Percentiles rank a stretch among this genome's conserved stretches.
These are phyloP conservation scores for Backusella luteola DNA, from an alignment of 192 early-diverging fungal genomes.

Conservation along the genomic window DNA sequence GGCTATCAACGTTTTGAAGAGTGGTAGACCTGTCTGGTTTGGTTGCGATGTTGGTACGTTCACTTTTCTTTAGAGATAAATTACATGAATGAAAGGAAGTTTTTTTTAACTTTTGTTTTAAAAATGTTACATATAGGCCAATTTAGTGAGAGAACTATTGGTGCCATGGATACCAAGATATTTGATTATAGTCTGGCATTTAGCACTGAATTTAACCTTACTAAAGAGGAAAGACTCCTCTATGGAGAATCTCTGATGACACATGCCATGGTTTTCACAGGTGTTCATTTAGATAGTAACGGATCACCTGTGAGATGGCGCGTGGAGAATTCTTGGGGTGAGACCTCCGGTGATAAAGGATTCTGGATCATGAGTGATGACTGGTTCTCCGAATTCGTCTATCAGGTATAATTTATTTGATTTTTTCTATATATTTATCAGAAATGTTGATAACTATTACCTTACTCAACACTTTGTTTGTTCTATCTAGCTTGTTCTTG, in stretches of 20 bases:
- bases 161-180: constrained; percentile 60
- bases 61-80: not conserved
- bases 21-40: constrained; percentile 75
- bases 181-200: constrained; percentile 70
- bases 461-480: not conserved
- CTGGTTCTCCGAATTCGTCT: constrained; percentile 79
- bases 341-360: constrained; percentile 63
- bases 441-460: not conserved
- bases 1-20: constrained; percentile 56
- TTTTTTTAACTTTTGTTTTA: not conserved
- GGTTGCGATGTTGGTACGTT: constrained; percentile 63
- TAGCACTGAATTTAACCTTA: constrained; percentile 54
- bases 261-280: constrained; percentile 80
- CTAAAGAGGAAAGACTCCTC: constrained; percentile 68
- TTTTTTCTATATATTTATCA: not conserved
- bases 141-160: constrained; percentile 51
- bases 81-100: not conserved
- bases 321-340: constrained; percentile 62
- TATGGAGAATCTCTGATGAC: constrained; percentile 78
- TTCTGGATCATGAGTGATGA: constrained; percentile 74
- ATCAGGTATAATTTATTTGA: constrained; percentile 40
- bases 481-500: constrained; percentile 60
- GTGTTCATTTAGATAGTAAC: constrained; percentile 66
- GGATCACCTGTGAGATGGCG: constrained; percentile 70
- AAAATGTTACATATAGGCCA: constrained; percentile 37